Percentiles rank a stretch among this genome's conserved stretches.
Evolutionary conservation across 2,329 filamentous ascomycete genomes (phyloP).

Genomic region (Catunica adiposa): DNA sequence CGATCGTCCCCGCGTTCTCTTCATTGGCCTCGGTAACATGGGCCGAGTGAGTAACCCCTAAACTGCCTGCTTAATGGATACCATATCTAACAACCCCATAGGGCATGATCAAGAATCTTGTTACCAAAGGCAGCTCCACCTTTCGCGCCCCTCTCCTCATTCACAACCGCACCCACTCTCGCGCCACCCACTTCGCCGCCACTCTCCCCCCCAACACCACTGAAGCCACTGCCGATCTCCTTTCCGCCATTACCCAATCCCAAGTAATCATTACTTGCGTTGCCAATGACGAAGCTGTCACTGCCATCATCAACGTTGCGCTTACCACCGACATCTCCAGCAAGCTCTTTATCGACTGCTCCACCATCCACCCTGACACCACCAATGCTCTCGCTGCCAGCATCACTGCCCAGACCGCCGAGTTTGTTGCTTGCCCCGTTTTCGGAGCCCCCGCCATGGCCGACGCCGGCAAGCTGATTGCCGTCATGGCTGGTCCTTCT

Average conservation of each 20-base stretch:
- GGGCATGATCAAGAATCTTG: slow-evolving; percentile 75
- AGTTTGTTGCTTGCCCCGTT: slow-evolving; percentile 56
- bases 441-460: slow-evolving; percentile 59
- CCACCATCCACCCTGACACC: slow-evolving; percentile 72
- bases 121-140: slow-evolving; percentile 46
- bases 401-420: slow-evolving; percentile 42
- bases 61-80: slow-evolving; percentile 2
- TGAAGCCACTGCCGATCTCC: slow-evolving; percentile 44
- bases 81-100: slow-evolving; percentile 20
- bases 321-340: slow-evolving; percentile 39
- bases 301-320: slow-evolving; percentile 40
- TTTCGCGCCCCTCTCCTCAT: slow-evolving; percentile 57
- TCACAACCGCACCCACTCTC: slow-evolving; percentile 60
- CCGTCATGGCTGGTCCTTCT: slow-evolving; percentile 52
- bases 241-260: slow-evolving; percentile 48
- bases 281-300: slow-evolving; percentile 59
- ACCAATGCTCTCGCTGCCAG: slow-evolving; percentile 47
- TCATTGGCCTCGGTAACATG: slow-evolving; percentile 80
- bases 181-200: slow-evolving; percentile 45
- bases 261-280: slow-evolving; percentile 75
- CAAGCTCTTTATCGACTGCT: slow-evolving; percentile 77
- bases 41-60: slow-evolving; percentile 43
- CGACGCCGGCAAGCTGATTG: slow-evolving; percentile 53
- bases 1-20: slow-evolving; percentile 27
- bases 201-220: slow-evolving; percentile 45